Conservation (phyloP, 345 rosid species). For the Pistacia integerrima region DNA sequence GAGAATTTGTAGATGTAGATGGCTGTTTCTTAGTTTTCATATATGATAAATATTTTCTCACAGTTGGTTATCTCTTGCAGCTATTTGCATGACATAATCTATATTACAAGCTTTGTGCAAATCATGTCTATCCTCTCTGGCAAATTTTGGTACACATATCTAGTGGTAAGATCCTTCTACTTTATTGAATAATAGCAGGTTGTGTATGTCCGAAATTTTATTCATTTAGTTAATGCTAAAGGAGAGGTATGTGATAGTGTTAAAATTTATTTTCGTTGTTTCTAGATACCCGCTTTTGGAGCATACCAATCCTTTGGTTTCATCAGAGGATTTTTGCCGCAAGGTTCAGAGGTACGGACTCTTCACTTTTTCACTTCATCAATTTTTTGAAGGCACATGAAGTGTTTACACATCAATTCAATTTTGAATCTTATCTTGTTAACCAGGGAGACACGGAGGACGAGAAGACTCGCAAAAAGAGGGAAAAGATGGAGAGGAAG, state of each 20-base stretch:
- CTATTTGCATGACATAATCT: conserved; percentile 78
- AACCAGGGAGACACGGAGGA: conserved; percentile 70
- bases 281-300: conserved; percentile 79
- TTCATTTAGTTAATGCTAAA: too few species aligned
- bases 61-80: conserved; percentile 38
- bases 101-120: conserved; percentile 88
- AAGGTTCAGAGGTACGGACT: conserved; percentile 65
- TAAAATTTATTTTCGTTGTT: background rate
- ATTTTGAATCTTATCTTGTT: conserved; percentile 12
- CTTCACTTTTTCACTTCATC: background rate
- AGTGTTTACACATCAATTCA: background rate
- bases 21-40: background rate
- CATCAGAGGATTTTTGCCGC: conserved; percentile 58
- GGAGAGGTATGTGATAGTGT: too few species aligned
- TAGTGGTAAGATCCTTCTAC: conserved; percentile 60
- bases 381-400: background rate
- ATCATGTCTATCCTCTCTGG: conserved; percentile 73
- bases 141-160: conserved; percentile 81
- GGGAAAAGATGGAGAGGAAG: conserved; percentile 91
- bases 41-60: background rate
- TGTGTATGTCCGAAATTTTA: background rate
- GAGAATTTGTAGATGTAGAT: background rate
- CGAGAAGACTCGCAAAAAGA: conserved; percentile 82
- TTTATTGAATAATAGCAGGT: background rate
- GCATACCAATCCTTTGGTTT: conserved; percentile 65